Conservation (phyloP, 108 stramenopile species). For the Craspedostauros australis region DNA sequence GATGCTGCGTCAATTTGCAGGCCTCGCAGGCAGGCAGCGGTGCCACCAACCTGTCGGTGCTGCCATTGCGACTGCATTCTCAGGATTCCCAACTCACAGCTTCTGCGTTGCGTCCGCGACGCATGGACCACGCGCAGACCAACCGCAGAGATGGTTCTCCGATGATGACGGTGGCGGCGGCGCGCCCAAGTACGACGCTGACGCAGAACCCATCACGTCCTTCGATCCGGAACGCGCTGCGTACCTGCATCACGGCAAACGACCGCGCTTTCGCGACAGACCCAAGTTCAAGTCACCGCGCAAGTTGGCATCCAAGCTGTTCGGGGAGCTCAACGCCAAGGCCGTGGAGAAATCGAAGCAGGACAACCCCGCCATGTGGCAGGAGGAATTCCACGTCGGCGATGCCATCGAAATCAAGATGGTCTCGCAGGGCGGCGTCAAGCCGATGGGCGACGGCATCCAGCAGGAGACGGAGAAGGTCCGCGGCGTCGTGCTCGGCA, state of each 20-base stretch:
- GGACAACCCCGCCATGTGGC: slow-evolving; percentile 53
- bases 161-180: too few species aligned
- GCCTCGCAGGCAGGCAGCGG: too few species aligned
- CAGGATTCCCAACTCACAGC: too few species aligned
- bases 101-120: too few species aligned
- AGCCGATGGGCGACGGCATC: slow-evolving; percentile 30
- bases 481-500: slow-evolving; percentile 74
- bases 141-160: too few species aligned
- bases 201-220: too few species aligned
- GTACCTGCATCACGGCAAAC: slow-evolving; percentile 38
- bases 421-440: slow-evolving; percentile 56
- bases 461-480: slow-evolving; percentile 51
- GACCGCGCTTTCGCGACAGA: slow-evolving; percentile 36
- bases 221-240: slow-evolving; percentile 32
- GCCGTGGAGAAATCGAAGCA: slow-evolving; percentile 34
- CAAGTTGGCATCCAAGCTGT: slow-evolving; percentile 71
- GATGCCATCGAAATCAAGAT: slow-evolving; percentile 72
- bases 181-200: too few species aligned
- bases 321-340: slow-evolving; percentile 52
- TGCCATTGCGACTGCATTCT: too few species aligned
- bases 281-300: slow-evolving; percentile 75
- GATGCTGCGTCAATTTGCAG: too few species aligned
- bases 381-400: slow-evolving; percentile 54
- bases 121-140: too few species aligned
- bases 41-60: too few species aligned